These are phyloP conservation scores for Cryphonectria carpinicola DNA, from an alignment of 2,329 filamentous ascomycete genomes.

Conservation along the genomic window DNA sequence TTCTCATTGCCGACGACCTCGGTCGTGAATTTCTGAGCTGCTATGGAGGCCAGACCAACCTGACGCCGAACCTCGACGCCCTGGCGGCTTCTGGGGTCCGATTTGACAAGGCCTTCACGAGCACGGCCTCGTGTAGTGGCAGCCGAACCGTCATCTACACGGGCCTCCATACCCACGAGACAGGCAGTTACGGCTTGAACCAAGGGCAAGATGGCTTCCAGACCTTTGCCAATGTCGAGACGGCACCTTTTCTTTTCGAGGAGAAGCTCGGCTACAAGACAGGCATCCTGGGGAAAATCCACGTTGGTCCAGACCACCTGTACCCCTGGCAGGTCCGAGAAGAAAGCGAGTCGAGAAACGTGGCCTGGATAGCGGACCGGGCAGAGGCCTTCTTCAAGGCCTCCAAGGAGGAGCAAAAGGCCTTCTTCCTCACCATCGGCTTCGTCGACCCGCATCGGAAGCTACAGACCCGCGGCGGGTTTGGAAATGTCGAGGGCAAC, in stretches of 20 bases:
- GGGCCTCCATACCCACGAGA: constrained; percentile 50
- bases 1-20: constrained; percentile 13
- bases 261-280: constrained; percentile 43
- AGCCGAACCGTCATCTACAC: constrained; percentile 51
- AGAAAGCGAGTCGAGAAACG: constrained; percentile 46
- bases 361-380: constrained; percentile 45
- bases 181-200: constrained; percentile 48
- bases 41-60: constrained; percentile 33
- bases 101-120: constrained; percentile 46
- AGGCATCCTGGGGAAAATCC: constrained; percentile 51
- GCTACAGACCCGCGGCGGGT: constrained; percentile 44
- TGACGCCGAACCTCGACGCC: constrained; percentile 45
- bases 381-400: constrained; percentile 44
- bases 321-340: constrained; percentile 46
- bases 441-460: constrained; percentile 50
- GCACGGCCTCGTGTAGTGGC: constrained; percentile 50
- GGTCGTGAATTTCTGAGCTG: not conserved
- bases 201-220: constrained; percentile 43
- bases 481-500: constrained; percentile 42
- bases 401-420: constrained; percentile 36
- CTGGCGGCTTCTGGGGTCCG: constrained; percentile 41
- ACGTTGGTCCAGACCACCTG: constrained; percentile 44
- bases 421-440: constrained; percentile 52
- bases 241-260: constrained; percentile 21
- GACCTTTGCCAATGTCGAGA: constrained; percentile 47